These are phyloP conservation scores for Talaromyces sp. DNA, from an alignment of 2,329 filamentous ascomycete genomes.

Conservation along the genomic window DNA sequence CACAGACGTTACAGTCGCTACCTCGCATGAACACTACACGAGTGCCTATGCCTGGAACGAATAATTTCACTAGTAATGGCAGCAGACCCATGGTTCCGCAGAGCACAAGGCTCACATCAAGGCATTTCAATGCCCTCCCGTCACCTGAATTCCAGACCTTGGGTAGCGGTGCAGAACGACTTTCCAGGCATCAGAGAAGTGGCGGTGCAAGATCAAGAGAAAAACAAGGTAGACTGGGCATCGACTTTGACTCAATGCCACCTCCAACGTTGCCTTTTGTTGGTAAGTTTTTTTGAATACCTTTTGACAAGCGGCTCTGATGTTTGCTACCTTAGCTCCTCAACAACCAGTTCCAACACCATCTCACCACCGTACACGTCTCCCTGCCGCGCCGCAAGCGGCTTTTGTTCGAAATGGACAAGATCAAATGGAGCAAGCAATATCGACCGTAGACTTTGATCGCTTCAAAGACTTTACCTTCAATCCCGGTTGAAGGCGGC, in stretches of 20 bases:
- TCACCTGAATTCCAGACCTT: slow-evolving; percentile 13
- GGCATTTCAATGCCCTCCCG: slow-evolving; percentile 14
- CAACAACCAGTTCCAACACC: slow-evolving; percentile 6
- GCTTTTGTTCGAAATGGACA: neutral
- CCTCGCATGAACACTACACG: slow-evolving; percentile 14
- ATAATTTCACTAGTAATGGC: neutral
- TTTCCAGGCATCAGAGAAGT: slow-evolving; percentile 36
- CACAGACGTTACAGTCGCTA: slow-evolving; percentile 40
- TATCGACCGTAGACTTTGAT: neutral
- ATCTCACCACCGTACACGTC: slow-evolving; percentile 14
- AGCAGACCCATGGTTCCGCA: slow-evolving; percentile 18
- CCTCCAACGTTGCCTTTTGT: slow-evolving; percentile 20
- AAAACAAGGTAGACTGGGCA: slow-evolving; percentile 15
- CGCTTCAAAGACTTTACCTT: slow-evolving; percentile 4
- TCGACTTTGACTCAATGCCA: slow-evolving; percentile 24
- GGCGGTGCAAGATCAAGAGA: slow-evolving; percentile 33
- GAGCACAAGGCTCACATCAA: slow-evolving; percentile 16
- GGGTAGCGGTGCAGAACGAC: slow-evolving; percentile 28
- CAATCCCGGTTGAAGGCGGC: slow-evolving; percentile 5
- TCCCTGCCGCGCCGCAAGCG: slow-evolving; percentile 8
- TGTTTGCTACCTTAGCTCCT: neutral
- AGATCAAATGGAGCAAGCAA: neutral
- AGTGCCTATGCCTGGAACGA: slow-evolving; percentile 1
- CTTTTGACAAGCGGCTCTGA: neutral
- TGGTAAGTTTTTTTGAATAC: slow-evolving; percentile 8